phyloP scores from a whole-genome alignment of 768 basidiomycete genomes.

The Mycena chlorophos region DNA sequence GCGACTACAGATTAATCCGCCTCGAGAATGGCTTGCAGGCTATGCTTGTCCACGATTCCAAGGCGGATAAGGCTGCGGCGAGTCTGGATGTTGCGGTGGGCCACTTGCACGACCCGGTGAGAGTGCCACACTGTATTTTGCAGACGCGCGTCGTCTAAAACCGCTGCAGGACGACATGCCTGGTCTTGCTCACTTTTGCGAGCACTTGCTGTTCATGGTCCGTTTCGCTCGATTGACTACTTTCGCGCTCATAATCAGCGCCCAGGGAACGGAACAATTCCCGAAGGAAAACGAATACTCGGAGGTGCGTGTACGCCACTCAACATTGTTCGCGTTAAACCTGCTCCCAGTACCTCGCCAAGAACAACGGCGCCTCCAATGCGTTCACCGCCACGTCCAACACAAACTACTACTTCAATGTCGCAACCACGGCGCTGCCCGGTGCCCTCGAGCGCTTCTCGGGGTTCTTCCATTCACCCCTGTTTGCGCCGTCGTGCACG shows the following conservation, averaged over 20 bases:
- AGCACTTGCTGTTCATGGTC: constrained; percentile 96
- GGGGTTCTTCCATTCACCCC: constrained; percentile 89
- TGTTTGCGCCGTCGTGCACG: constrained; percentile 85
- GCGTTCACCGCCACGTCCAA: constrained; percentile 91
- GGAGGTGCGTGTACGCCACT: constrained; percentile 48
- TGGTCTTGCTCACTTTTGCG: constrained; percentile 92
- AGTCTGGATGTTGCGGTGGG: constrained; percentile 94
- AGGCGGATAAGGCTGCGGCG: constrained; percentile 92
- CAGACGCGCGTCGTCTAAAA: background rate
- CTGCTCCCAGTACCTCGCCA: constrained; percentile 60
- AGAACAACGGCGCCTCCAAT: constrained; percentile 84
- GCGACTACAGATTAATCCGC: constrained; percentile 77
- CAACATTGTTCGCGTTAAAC: background rate
- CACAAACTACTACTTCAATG: constrained; percentile 86
- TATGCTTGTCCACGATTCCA: constrained; percentile 77
- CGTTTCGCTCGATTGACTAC: constrained; percentile 26
- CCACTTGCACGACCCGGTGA: constrained; percentile 88
- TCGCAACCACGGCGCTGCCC: constrained; percentile 60
- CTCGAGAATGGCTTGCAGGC: constrained; percentile 91
- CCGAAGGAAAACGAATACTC: constrained; percentile 94
- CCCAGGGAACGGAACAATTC: constrained; percentile 77
- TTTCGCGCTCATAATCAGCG: constrained; percentile 1
- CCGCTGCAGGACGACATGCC: constrained; percentile 75
- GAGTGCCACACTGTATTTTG: no score
- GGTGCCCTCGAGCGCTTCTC: constrained; percentile 78